Conservation (phyloP, 2,329 filamentous ascomycete species). For the Neofusicoccum ribis region DNA sequence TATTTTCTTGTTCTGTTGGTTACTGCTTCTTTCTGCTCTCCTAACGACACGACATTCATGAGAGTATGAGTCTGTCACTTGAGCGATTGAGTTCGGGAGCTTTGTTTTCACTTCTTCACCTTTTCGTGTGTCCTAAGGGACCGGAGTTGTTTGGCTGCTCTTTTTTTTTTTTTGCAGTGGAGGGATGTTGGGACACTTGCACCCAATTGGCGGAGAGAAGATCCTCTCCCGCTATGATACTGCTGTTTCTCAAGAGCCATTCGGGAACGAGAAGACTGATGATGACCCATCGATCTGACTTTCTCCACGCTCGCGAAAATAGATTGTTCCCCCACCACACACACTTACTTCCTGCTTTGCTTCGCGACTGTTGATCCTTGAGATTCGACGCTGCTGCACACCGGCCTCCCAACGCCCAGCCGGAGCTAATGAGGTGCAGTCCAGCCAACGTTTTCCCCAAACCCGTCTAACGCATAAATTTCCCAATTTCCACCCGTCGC, state of each 20-base stretch:
- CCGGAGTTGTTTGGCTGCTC: not conserved
- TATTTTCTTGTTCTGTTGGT: not conserved
- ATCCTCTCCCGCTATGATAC: not conserved
- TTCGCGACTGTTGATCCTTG: not conserved
- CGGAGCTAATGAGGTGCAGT: too few species aligned
- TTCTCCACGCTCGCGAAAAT: not conserved
- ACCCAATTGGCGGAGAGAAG: not conserved
- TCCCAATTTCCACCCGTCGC: too few species aligned
- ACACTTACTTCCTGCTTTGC: not conserved
- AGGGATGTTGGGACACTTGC: not conserved
- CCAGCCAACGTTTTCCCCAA: too few species aligned
- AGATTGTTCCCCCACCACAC: not conserved
- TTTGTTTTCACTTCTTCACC: not conserved
- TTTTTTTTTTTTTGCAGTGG: not conserved
- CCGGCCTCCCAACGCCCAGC: too few species aligned
- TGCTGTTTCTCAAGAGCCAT: not conserved
- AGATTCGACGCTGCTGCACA: not conserved
- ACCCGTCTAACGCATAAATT: too few species aligned
- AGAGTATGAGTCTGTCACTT: not conserved
- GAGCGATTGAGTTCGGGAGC: not conserved
- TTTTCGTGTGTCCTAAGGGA: not conserved
- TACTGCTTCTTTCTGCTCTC: not conserved
- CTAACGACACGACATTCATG: not conserved
- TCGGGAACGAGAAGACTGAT: not conserved
- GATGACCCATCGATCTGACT: too few species aligned